Base-by-base conservation (phyloP, 2,329 filamentous ascomycete genomes). In the Fusarium anguioides region DNA sequence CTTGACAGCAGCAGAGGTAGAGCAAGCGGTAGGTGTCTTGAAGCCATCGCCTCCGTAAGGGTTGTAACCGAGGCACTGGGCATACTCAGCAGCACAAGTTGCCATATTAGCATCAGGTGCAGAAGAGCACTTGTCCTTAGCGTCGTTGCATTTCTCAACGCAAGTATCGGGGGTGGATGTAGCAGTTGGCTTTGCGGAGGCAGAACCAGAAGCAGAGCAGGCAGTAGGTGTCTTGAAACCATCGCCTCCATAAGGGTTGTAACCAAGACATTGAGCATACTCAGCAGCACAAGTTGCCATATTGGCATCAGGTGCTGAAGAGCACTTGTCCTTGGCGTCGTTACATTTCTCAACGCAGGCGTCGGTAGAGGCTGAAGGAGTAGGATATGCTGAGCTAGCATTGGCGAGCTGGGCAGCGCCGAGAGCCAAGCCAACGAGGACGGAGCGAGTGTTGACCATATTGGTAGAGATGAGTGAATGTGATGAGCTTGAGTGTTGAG, bases 371-470 rank as follows among this genome's bases (percentile, higher is more conserved):
- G 27, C 33, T 0, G 54, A 41, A 2, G 58, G 8, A 4, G 40
- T n/a, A n/a, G 55, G 2, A 49, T 24, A n/a, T n/a, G n/a, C n/a
- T n/a, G n/a, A n/a, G n/a, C n/a, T n/a, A 8, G 59, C 59, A 8
- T 17, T 61, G 4, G 41, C 41, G 21, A 62, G 35, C 14, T 62
- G 57, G 6, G 41, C 59, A 4, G 59, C 48, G 8, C 48, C 37
- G 10, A 62, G 57, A 4, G 60, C 27, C 15, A 62, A 27, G 18
- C 59, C 48, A 11, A 62, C 10, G 26, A 62, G 4, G 18, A 62
- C 4, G 14, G 59, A 62, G 47, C 59, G 57, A 29, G 59, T 62
- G 40, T 56, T 62, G 24, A 62, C 20, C 59, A 62, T 62, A 11
- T 55, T 56, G 40, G 31, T n/a, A n/a, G 6, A 14, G 12, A 18